phyloP scores from a whole-genome alignment of 345 rosid species.

The Nephelium lappaceum region DNA sequence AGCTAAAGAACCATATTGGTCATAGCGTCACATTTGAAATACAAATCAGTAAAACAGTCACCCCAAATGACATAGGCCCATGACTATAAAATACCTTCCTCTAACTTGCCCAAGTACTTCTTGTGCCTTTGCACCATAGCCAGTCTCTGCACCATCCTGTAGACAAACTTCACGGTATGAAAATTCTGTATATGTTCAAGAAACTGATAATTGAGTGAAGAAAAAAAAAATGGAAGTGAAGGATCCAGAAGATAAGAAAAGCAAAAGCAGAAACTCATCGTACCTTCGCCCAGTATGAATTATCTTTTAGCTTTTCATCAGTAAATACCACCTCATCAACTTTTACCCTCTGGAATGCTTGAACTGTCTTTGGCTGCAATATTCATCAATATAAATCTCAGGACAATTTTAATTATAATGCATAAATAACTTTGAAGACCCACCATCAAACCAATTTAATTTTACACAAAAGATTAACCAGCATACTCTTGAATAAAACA shows the following conservation, averaged over 20 bases:
- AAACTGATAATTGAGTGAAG: background rate
- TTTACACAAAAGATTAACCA: background rate
- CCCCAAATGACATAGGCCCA: background rate
- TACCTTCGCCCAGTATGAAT: constrained; percentile 97
- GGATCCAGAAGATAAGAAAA: background rate
- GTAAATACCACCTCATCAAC: constrained; percentile 67
- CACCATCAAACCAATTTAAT: background rate
- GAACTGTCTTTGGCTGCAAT: constrained; percentile 60
- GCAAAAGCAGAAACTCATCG: background rate
- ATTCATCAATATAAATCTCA: constrained; percentile 5
- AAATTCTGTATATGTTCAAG: background rate
- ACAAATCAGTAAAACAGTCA: constrained; percentile 6
- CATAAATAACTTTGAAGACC: background rate
- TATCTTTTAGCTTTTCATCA: constrained; percentile 80
- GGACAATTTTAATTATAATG: background rate
- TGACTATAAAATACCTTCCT: constrained; percentile 63
- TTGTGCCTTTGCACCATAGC: constrained; percentile 97
- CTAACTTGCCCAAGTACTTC: constrained; percentile 91
- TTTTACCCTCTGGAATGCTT: constrained; percentile 84
- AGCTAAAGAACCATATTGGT: background rate
- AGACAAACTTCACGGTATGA: background rate
- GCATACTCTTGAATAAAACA: background rate
- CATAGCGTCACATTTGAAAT: background rate
- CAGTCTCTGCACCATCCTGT: constrained; percentile 80
- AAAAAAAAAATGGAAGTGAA: background rate